A percentile compares a stretch with the other conserved stretches of the same genome.
phyloP scores from a whole-genome alignment of 208 protist species.

The Trypanosoma mega region DNA sequence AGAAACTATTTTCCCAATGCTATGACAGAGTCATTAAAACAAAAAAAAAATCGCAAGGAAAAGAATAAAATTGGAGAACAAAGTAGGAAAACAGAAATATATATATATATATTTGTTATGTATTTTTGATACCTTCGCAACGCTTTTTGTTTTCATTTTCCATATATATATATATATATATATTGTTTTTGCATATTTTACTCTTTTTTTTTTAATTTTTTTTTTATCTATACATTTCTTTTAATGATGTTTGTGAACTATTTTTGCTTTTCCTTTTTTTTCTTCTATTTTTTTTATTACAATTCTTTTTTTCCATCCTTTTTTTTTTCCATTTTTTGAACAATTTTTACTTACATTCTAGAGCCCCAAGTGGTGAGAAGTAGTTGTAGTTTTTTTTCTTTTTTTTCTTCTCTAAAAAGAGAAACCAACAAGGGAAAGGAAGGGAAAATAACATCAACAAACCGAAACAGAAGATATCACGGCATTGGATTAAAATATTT shows the following conservation, averaged over 20 bases:
- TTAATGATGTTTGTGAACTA: too few species aligned
- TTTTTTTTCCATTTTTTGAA: too few species aligned
- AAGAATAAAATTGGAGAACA: background rate
- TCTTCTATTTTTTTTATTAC: conserved; percentile 8
- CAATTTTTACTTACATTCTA: too few species aligned
- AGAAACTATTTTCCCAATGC: background rate
- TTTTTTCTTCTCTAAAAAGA: too few species aligned
- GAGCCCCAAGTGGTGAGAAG: too few species aligned
- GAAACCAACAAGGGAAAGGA: too few species aligned
- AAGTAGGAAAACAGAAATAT: background rate
- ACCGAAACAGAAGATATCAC: too few species aligned
- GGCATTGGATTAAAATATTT: too few species aligned
- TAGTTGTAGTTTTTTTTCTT: too few species aligned
- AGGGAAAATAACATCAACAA: too few species aligned
- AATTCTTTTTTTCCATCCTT: too few species aligned
- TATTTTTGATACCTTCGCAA: background rate
- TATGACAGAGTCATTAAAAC: background rate
- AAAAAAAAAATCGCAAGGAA: background rate
- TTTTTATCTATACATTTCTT: conserved; percentile 2
- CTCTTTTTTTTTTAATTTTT: background rate
- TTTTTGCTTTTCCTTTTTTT: background rate
- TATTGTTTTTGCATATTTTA: background rate
- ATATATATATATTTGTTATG: conserved; percentile 4
- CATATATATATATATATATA: background rate
- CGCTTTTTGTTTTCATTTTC: conserved; percentile 10